Percentiles rank a stretch among this genome's conserved stretches.
Evolutionary conservation across 1,284 basidiomycete genomes (phyloP).

Genomic region (Ganoderma meredithae): DNA sequence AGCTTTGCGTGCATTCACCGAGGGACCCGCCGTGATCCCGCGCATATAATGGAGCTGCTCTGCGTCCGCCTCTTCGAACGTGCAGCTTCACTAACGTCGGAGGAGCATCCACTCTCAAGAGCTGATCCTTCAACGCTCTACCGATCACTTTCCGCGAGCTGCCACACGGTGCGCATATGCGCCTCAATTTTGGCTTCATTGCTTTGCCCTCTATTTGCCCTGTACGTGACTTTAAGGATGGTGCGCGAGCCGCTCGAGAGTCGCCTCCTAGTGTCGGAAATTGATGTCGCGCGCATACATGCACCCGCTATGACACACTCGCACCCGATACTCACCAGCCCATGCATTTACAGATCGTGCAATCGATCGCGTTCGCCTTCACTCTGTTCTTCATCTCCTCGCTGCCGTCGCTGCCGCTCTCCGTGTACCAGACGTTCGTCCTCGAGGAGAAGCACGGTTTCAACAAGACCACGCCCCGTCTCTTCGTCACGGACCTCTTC

Average conservation of each 20-base stretch:
- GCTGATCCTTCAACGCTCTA: too few relatives aligned
- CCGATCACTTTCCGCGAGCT: too few relatives aligned
- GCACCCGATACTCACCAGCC: neutral
- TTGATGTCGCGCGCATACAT: too few relatives aligned
- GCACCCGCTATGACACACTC: neutral
- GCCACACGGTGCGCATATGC: too few relatives aligned
- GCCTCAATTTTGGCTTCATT: too few relatives aligned
- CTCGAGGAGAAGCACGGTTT: conserved; percentile 96
- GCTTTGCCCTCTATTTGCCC: too few relatives aligned
- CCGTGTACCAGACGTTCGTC: conserved; percentile 90
- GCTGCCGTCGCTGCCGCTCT: conserved; percentile 76
- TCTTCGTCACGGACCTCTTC: conserved; percentile 83
- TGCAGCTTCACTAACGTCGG: neutral
- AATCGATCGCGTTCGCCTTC: conserved; percentile 84
- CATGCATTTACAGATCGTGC: conserved; percentile 65
- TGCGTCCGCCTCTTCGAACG: neutral
- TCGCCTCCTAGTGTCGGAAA: too few relatives aligned
- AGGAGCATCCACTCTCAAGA: neutral
- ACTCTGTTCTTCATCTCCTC: conserved; percentile 73
- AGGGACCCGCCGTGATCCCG: neutral
- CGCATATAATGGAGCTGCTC: neutral
- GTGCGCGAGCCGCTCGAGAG: too few relatives aligned
- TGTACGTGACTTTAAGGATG: too few relatives aligned
- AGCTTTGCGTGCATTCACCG: too few relatives aligned
- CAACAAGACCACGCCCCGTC: conserved; percentile 87